Percentiles rank a stretch among this genome's conserved stretches.
phyloP scores from a whole-genome alignment of 345 rosid genomes.

The Rhodomyrtus tomentosa region DNA sequence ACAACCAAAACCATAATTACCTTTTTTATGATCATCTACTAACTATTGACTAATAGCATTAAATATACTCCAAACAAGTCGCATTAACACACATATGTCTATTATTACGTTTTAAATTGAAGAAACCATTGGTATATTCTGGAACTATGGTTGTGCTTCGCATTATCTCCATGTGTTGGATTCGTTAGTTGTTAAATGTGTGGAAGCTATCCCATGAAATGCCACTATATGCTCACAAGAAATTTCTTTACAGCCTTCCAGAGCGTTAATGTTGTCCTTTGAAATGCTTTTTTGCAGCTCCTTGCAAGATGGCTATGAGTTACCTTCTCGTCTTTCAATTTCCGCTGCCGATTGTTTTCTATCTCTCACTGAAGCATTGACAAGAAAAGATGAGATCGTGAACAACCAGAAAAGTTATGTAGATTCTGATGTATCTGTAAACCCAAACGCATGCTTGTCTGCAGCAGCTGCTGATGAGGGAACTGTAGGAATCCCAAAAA shows the following conservation, averaged over 20 bases:
- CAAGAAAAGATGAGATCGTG: conserved; percentile 34
- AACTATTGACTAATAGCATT: background rate
- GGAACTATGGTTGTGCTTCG: background rate
- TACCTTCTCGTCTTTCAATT: conserved; percentile 79
- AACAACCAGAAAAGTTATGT: conserved; percentile 20
- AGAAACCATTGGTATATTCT: background rate
- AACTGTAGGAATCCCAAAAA: conserved; percentile 15
- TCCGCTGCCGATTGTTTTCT: conserved; percentile 88
- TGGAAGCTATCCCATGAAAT: background rate
- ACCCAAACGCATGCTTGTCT: conserved; percentile 13
- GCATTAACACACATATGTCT: background rate
- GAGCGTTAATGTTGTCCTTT: background rate
- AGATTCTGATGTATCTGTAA: conserved; percentile 16
- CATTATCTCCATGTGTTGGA: background rate
- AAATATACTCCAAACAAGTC: background rate
- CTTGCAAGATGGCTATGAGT: conserved; percentile 65
- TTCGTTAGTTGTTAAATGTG: background rate
- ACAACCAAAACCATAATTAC: background rate
- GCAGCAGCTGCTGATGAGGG: conserved; percentile 15
- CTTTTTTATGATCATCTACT: background rate
- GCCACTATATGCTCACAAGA: background rate
- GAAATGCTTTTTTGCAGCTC: conserved; percentile 27
- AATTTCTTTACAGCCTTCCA: background rate
- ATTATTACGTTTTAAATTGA: background rate
- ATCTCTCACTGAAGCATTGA: conserved; percentile 56